These are phyloP conservation scores for Aspergillus funiculosus DNA, from an alignment of 495 filamentous ascomycete genomes.

Conservation along the genomic window DNA sequence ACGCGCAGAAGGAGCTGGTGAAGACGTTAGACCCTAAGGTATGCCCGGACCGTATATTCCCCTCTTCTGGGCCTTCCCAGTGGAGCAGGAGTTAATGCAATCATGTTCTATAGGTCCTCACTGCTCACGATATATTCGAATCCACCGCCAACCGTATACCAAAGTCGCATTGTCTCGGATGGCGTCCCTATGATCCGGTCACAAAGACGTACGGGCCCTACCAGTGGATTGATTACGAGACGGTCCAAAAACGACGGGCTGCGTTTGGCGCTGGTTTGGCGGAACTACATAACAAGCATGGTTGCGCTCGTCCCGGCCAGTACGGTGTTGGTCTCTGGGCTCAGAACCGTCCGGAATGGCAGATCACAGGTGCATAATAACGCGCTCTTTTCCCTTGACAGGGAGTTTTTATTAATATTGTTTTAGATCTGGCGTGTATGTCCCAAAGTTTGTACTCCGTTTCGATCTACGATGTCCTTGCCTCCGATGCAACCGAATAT, in stretches of 20 bases:
- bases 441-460: constrained; percentile 86
- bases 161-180: constrained; percentile 65
- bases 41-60: constrained; percentile 12
- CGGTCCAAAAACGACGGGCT: constrained; percentile 71
- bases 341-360: constrained; percentile 96
- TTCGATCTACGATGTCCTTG: constrained; percentile 94
- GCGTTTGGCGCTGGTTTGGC: constrained; percentile 85
- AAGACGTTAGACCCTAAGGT: constrained; percentile 69
- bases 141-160: constrained; percentile 56
- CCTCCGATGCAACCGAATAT: constrained; percentile 83
- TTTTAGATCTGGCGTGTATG: constrained; percentile 75
- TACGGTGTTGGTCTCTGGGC: constrained; percentile 91
- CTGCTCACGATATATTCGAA: constrained; percentile 80
- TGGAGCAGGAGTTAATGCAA: neutral
- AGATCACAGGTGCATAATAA: constrained; percentile 66
- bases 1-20: constrained; percentile 63
- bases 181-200: constrained; percentile 67
- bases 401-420: neutral
- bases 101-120: constrained; percentile 44
- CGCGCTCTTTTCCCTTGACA: neutral
- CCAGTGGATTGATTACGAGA: constrained; percentile 76
- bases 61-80: neutral
- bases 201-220: constrained; percentile 75
- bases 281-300: constrained; percentile 68
- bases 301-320: constrained; percentile 54